A percentile compares a stretch with the other conserved stretches of the same genome.
These are phyloP conservation scores for Sanghuangporus sanghuang DNA, from an alignment of 1,284 basidiomycete species.

Conservation along the genomic window DNA sequence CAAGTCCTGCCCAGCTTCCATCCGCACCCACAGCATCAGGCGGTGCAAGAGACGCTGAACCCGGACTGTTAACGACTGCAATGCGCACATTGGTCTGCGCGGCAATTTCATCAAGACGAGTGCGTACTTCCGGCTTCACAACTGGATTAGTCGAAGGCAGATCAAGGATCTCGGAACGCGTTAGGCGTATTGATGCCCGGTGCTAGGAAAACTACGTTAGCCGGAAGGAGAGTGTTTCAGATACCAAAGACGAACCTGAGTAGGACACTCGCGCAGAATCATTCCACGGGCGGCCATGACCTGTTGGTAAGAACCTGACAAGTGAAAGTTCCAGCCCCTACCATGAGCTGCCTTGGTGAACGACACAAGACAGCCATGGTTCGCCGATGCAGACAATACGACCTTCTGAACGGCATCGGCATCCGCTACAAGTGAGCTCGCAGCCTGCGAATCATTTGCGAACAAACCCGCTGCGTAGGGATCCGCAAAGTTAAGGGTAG, in stretches of 20 bases:
- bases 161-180: conserved; percentile 90
- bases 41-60: conserved; percentile 64
- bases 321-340: conserved; percentile 82
- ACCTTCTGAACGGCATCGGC: conserved; percentile 79
- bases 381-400: conserved; percentile 70
- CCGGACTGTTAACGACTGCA: conserved; percentile 79
- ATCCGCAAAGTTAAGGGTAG: conserved; percentile 57
- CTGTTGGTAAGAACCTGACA: conserved; percentile 88
- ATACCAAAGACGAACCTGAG: conserved; percentile 50
- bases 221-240: background rate
- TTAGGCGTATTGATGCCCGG: conserved; percentile 82
- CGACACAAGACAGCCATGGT: conserved; percentile 79
- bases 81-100: conserved; percentile 85
- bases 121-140: conserved; percentile 84
- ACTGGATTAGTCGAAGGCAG: conserved; percentile 75
- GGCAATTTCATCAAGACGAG: conserved; percentile 89
- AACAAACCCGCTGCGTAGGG: conserved; percentile 32
- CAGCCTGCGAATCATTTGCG: conserved; percentile 26
- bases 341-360: conserved; percentile 71
- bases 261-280: conserved; percentile 85
- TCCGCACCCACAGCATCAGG: conserved; percentile 71
- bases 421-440: conserved; percentile 37
- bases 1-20: conserved; percentile 81
- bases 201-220: conserved; percentile 42
- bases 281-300: conserved; percentile 89